Conservation (phyloP, 345 rosid genomes). For the Hibiscus tridactylites region DNA sequence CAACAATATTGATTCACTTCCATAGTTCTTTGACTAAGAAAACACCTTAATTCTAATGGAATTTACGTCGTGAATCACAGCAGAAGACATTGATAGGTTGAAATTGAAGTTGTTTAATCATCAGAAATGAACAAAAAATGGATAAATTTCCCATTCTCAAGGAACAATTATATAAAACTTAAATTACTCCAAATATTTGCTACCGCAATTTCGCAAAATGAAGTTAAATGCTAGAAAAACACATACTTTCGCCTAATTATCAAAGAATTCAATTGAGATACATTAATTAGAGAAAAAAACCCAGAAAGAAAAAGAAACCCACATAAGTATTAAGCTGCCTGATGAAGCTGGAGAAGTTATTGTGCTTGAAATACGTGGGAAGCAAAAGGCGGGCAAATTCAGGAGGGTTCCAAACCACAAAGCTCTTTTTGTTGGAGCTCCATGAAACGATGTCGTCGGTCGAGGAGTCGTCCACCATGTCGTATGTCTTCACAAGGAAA, state of each 20-base stretch:
- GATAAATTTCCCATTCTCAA: background rate
- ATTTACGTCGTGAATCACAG: background rate
- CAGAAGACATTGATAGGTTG: background rate
- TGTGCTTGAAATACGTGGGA: conserved; percentile 89
- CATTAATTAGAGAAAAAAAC: background rate
- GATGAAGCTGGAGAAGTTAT: conserved; percentile 85
- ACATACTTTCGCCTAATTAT: background rate
- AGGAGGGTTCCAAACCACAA: conserved; percentile 89
- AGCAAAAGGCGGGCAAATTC: conserved; percentile 76
- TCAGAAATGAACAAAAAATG: background rate
- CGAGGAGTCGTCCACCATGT: conserved; percentile 74
- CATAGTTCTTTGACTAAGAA: background rate
- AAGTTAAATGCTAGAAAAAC: background rate
- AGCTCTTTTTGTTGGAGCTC: conserved; percentile 63
- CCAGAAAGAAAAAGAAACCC: conserved; percentile 11
- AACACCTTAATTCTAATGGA: background rate
- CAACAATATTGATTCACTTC: background rate
- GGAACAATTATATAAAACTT: background rate
- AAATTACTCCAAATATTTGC: background rate
- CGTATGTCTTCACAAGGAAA: conserved; percentile 75
- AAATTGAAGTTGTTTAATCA: background rate
- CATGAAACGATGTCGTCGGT: conserved; percentile 87
- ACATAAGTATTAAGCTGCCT: conserved; percentile 76
- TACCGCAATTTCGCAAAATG: background rate
- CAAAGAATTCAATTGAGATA: background rate